Conservation (phyloP, 2,329 filamentous ascomycete species). For the Penicillium decumbens region DNA sequence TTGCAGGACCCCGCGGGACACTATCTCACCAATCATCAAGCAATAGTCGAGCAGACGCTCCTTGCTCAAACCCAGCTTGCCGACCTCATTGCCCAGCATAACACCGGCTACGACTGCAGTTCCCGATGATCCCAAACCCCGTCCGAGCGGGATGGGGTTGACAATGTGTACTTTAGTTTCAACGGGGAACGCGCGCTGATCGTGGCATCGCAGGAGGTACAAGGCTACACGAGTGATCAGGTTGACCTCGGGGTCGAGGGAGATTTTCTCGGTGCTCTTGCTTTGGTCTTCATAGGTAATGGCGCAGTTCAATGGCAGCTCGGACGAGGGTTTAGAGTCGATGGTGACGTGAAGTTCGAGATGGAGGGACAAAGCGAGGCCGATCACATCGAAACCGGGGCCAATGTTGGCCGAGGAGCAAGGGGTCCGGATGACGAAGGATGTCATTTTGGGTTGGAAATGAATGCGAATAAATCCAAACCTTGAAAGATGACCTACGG, state of each 20-base stretch:
- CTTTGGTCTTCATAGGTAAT: constrained; percentile 87
- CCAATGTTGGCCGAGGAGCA: constrained; percentile 97
- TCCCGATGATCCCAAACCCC: constrained; percentile 90
- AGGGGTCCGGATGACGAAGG: constrained; percentile 71
- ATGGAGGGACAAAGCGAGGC: constrained; percentile 87
- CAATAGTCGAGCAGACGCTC: constrained; percentile 90
- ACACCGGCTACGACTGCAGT: constrained; percentile 94
- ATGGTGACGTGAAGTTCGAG: constrained; percentile 83
- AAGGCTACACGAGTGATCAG: constrained; percentile 90
- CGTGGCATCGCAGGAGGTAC: constrained; percentile 90
- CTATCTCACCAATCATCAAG: constrained; percentile 78
- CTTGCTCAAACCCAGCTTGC: constrained; percentile 69
- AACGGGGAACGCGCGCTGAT: constrained; percentile 73
- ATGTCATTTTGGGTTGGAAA: constrained; percentile 26
- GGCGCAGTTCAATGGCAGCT: constrained; percentile 59
- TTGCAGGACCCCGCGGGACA: not conserved
- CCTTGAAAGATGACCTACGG: not conserved
- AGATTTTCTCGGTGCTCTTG: constrained; percentile 66
- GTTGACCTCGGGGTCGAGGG: constrained; percentile 78
- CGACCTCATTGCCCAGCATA: constrained; percentile 85
- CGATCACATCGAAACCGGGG: constrained; percentile 93
- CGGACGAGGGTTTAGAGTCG: constrained; percentile 48
- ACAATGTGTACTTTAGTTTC: constrained; percentile 91
- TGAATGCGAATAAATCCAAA: not conserved
- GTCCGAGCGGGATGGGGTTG: constrained; percentile 89